Percentiles rank a stretch among this genome's conserved stretches.
Conservation (phyloP, 345 rosid genomes). For the Arabis alpina region DNA sequence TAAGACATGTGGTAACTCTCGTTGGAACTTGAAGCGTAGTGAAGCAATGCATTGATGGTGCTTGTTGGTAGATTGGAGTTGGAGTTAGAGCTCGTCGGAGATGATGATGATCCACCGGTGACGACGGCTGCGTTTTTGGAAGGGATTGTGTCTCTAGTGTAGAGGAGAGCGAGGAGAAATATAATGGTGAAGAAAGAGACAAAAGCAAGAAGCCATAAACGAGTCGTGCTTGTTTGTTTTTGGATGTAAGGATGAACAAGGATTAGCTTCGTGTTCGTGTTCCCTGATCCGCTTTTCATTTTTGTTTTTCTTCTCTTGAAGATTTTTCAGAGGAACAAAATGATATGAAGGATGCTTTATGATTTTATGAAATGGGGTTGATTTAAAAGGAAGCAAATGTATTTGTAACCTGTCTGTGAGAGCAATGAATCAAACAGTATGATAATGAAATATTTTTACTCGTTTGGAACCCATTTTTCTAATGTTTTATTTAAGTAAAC, state of each 20-base stretch:
- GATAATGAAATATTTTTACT: background rate
- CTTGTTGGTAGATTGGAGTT: slow-evolving; percentile 55
- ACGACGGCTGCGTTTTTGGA: slow-evolving; percentile 36
- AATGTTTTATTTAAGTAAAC: background rate
- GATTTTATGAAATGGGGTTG: slow-evolving; percentile 17
- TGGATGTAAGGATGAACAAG: slow-evolving; percentile 92
- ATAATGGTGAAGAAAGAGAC: slow-evolving; percentile 83
- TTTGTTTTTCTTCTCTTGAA: background rate
- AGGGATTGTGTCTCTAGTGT: slow-evolving; percentile 63
- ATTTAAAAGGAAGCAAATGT: slow-evolving; percentile 37
- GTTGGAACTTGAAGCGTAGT: slow-evolving; percentile 82
- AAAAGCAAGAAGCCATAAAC: slow-evolving; percentile 86
- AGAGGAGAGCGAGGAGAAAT: slow-evolving; percentile 75
- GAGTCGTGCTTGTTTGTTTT: slow-evolving; percentile 82
- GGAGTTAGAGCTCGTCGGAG: slow-evolving; percentile 26
- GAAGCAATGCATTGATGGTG: slow-evolving; percentile 77
- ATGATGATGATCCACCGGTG: slow-evolving; percentile 43
- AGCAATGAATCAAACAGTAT: slow-evolving; percentile 12
- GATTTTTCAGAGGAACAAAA: slow-evolving; percentile 10
- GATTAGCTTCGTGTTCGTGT: slow-evolving; percentile 83
- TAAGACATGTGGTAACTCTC: slow-evolving; percentile 77
- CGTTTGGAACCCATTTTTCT: background rate
- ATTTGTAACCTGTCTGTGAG: background rate
- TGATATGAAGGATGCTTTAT: slow-evolving; percentile 11
- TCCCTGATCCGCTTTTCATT: slow-evolving; percentile 65